Base-by-base conservation (phyloP, 2,329 filamentous ascomycete species). In the Capronia americana region DNA sequence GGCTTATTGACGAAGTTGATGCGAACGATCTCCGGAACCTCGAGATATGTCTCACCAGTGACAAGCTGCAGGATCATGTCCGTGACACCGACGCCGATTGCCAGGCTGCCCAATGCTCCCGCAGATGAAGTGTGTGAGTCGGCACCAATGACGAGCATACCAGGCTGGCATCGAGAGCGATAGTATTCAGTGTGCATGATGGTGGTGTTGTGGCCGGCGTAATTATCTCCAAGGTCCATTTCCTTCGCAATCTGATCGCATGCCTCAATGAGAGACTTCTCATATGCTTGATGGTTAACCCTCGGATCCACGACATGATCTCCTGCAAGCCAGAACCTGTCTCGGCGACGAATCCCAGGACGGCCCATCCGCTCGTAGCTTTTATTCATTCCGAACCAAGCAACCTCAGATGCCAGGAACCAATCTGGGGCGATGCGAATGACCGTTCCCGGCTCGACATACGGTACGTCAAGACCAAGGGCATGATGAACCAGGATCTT, bases 241-340 rank as follows among this genome's bases (percentile, higher is more conserved):
- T 75, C 75, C 14, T 74, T 63, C 57, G 76, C 74, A 4, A 79
- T 79, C 54, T 71, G 73, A 54, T 82, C 79, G 4, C 73, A 74
- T 4, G 74, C 68, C 1, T 77, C 74, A 6, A 82, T 76, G 12
- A 83, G 73, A 17, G 65, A 71, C 65, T 76, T 71, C 24, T 79
- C 73, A 24, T 74, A 69, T 0, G 80, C 78, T 1, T 70, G 65
- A 20, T 79, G 65, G 23, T 77, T 77, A 6, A 79, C 71, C 1
- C 80, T 74, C 2, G 82, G 82, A 62, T 84, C 81, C 1, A 84
- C 81, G 2, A 80, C 75, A 67, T 84, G 82, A 68, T 84, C 83
- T 1, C 79, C 79, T 0, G 81, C 82, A 6, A 85, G 75, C 83
- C 82, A 84, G 69, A 85, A 78, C 0, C 82, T 74, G 68, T 84